Percentiles rank a stretch among this genome's conserved stretches.
Conservation (phyloP, 306 rosid species). For the Astragalus membranaceus region DNA sequence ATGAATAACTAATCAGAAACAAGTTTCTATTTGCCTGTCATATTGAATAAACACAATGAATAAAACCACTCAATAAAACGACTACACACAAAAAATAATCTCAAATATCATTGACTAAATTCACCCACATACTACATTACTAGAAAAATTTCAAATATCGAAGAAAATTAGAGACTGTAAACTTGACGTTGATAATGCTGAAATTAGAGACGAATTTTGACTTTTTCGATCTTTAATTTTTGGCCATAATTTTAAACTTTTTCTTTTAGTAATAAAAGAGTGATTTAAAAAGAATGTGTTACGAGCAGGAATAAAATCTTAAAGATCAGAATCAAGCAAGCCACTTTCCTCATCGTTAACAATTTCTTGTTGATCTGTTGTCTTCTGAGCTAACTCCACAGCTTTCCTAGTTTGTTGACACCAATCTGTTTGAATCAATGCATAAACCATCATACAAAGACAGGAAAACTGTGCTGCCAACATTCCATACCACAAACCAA, state of each 20-base stretch:
- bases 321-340: slow-evolving; percentile 26
- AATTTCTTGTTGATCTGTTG: slow-evolving; percentile 11
- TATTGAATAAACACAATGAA: background rate
- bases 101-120: slow-evolving; percentile 8
- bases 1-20: background rate
- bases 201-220: too few species aligned
- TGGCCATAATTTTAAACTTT: too few species aligned
- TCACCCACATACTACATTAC: background rate
- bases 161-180: too few species aligned
- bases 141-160: too few species aligned
- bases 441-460: slow-evolving; percentile 56
- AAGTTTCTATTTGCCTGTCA: background rate
- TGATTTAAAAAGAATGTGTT: background rate
- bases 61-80: background rate
- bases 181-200: too few species aligned
- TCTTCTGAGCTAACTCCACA: slow-evolving; percentile 39
- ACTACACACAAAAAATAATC: background rate
- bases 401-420: slow-evolving; percentile 51
- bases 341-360: slow-evolving; percentile 47
- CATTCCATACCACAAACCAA: slow-evolving; percentile 81
- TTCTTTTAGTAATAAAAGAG: too few species aligned
- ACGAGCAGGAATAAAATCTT: background rate
- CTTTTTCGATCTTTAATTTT: too few species aligned
- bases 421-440: slow-evolving; percentile 73
- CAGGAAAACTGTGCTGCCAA: slow-evolving; percentile 75